These are phyloP conservation scores for Phaffomyces thermotolerans DNA, from an alignment of 805 yeast species.

Conservation along the genomic window DNA sequence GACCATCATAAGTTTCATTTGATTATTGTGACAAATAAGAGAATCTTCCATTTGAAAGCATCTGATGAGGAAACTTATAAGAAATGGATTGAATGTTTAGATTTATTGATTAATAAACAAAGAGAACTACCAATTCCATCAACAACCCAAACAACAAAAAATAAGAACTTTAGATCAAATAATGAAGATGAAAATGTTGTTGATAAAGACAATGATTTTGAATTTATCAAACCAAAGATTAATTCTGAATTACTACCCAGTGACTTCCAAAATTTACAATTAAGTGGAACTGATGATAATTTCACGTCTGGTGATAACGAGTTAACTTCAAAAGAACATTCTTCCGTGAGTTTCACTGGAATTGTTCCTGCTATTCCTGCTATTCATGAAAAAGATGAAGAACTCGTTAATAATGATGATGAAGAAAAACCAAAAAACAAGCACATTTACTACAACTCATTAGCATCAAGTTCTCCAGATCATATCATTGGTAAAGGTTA, in stretches of 20 bases:
- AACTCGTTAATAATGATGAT: background rate
- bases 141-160: conserved; percentile 13
- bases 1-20: conserved; percentile 17
- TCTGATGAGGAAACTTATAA: conserved; percentile 14
- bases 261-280: conserved; percentile 5
- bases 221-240: conserved; percentile 2
- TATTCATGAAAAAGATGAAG: background rate
- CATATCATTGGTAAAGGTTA: conserved; percentile 36
- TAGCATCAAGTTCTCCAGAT: conserved; percentile 23
- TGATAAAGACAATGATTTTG: background rate
- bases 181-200: background rate
- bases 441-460: conserved; percentile 13
- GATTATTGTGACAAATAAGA: conserved; percentile 16
- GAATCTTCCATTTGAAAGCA: conserved; percentile 20
- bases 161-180: background rate
- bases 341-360: no score
- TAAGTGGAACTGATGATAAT: conserved; percentile 22
- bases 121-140: background rate
- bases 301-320: conserved; percentile 17
- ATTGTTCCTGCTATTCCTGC: conserved; percentile 3
- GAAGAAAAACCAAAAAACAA: no score
- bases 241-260: background rate
- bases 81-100: conserved; percentile 15
- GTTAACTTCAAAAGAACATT: conserved; percentile 3
- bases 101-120: background rate